Base-by-base conservation (phyloP, 202 grass and related monocot genomes). In the Carex sylvatica region DNA sequence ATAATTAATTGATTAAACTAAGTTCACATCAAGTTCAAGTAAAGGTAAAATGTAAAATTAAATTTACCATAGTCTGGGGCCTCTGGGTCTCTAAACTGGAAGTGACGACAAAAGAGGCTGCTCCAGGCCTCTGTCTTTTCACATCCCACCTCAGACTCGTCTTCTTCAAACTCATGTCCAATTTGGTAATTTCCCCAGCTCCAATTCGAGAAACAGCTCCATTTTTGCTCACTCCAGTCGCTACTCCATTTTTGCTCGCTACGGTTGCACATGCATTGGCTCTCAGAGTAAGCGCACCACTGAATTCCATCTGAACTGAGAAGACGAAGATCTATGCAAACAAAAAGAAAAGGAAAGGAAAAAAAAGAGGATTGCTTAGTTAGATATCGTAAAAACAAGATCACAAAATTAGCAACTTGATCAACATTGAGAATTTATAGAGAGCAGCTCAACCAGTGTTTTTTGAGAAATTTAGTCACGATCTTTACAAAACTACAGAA, bases 1-100 rank as follows among this genome's bases (percentile, higher is more conserved):
- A 86, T 46, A 54, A 26, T 76, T 56, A 11, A 67, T 56, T 23
- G 23, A 35, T 61, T 55, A 80, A 42, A 13, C 6, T 6, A 13
- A 80, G 58, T 80, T 19, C 60, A 47, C 38, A 80, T 22, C 28
- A 40, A 80, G 58, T 80, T 19, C 60, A 47, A 38, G 46, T 22
- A 16, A 40, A 80, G 6, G 24, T 66, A 64, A 51, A 51, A 51
- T 51, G 20, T 64, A 52, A 64, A 16, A 51, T 46, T 47, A 15
- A 78, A 80, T 40, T 89, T 74, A 83, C 88, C 84, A 80, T 53
- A 11, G 80, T 84, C 16, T 84, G 80, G 19, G 19, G 68, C 9
- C 26, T 18, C 18, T 84, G 70, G n/a, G 81, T 18, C 18, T 44
- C 51, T 19, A 84, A 68, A 80, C 68, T 82, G 13, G 88, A 86